Percentiles rank a stretch among this genome's conserved stretches.
Conservation (phyloP, 257 asterid genomes). For the Lithospermum erythrorhizon region DNA sequence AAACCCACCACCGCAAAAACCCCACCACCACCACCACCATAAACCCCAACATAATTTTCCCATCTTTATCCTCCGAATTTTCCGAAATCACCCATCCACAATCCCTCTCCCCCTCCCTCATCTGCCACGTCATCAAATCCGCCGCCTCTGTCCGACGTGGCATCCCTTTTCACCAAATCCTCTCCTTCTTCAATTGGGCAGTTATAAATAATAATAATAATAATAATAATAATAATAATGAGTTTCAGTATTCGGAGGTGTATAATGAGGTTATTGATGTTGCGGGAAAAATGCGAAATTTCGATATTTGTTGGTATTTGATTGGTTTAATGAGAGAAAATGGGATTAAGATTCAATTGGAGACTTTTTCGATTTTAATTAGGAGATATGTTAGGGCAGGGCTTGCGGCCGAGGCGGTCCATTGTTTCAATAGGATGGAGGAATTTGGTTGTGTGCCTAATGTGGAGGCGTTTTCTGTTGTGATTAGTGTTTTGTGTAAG, state of each 20-base stretch:
- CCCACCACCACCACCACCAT: slow-evolving; percentile 20
- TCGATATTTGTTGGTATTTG: slow-evolving; percentile 70
- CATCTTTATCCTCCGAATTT: slow-evolving; percentile 53
- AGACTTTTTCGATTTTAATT: slow-evolving; percentile 55
- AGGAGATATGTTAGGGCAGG: slow-evolving; percentile 82
- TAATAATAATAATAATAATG: too few species aligned
- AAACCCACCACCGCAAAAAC: slow-evolving; percentile 15
- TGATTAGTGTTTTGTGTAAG: slow-evolving; percentile 53
- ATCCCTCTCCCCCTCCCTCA: slow-evolving; percentile 31
- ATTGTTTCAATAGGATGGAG: slow-evolving; percentile 68
- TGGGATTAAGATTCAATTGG: slow-evolving; percentile 29
- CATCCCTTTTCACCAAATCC: slow-evolving; percentile 61
- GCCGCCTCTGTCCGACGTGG: slow-evolving; percentile 80
- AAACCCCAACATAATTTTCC: slow-evolving; percentile 42
- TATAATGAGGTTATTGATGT: slow-evolving; percentile 66
- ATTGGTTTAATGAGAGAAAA: slow-evolving; percentile 48
- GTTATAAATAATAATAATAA: too few species aligned
- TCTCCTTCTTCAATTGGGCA: slow-evolving; percentile 90
- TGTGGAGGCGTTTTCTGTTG: slow-evolving; percentile 43
- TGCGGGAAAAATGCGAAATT: slow-evolving; percentile 68
- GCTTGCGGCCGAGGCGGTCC: slow-evolving; percentile 65
- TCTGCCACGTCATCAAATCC: slow-evolving; percentile 44
- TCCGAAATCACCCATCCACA: slow-evolving; percentile 25
- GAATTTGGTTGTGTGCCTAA: slow-evolving; percentile 73
- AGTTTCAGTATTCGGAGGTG: slow-evolving; percentile 12